Evolutionary conservation across 2,329 filamentous ascomycete species (phyloP), one percentile per base, ranked within the genome.

Genomic region (Botrytis galanthina): DNA sequence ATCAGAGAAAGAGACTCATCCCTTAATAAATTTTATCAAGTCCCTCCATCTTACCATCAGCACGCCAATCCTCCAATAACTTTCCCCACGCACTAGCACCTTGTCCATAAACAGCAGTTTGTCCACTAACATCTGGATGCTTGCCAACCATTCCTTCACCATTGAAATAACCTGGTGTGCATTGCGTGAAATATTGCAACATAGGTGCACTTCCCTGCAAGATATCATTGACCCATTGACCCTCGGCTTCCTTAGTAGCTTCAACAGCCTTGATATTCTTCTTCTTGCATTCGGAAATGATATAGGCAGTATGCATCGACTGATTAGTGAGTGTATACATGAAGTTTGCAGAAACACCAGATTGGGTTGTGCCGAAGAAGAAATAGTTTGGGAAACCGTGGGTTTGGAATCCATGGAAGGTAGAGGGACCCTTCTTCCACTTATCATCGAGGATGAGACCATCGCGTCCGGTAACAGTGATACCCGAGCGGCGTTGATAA

Each of bases 131-230:
- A 42, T 73, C 64, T 0, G 32, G 51, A 29, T 70, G 39, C 35
- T 51, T 70, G 7, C 70, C 70, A 16, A 67, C 70, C 20, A n/a
- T 9, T 1, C 71, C 71, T 26, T 73, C 71, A 4, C 63, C 63
- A 54, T 73, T 73, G 39, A 70, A 73, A 46, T 70, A 73, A 2
- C 71, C 64, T 22, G 71, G 71, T 14, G 71, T 73, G 32, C 71
- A 73, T 7, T 51, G 39, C 7, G 26, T 18, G 20, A 70, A 61
- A 62, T 61, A 73, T 2, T 44, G 32, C n/a, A 70, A 26, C 62
- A 69, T 73, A 8, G 63, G 42, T n/a, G n/a, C 32, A 4, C 46
- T 46, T 26, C 71, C 71, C 1, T 18, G 12, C 39, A 70, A 29
- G 39, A 73, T 73, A 22, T 54, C 26, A 18, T 62, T 39, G 5